Evolutionary conservation across 768 basidiomycete genomes (phyloP).

Genomic region (Tylopilus felleus): DNA sequence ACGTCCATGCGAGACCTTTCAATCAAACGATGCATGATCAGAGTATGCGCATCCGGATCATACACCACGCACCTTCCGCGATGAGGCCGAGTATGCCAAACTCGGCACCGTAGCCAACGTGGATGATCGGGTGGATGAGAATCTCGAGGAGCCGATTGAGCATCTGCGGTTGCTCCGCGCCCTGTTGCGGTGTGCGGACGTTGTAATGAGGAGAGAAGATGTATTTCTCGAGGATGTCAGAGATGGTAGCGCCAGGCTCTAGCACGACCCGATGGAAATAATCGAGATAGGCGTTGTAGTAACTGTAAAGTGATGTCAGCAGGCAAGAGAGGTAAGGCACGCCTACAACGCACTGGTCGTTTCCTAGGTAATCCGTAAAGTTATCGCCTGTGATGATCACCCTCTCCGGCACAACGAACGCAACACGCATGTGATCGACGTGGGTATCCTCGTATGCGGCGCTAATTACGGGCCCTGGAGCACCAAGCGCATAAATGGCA

Average conservation of each 20-base stretch:
- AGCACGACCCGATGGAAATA: conserved; percentile 32
- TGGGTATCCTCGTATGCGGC: conserved; percentile 42
- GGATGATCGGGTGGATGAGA: conserved; percentile 64
- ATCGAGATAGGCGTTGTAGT: conserved; percentile 33
- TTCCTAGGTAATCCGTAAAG: conserved; percentile 26
- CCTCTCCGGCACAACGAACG: conserved; percentile 27
- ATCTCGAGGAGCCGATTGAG: conserved; percentile 56
- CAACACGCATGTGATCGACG: conserved; percentile 35
- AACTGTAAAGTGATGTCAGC: conserved; percentile 10
- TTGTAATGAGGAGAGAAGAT: conserved; percentile 56
- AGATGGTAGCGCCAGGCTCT: conserved; percentile 27
- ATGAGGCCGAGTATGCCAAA: conserved; percentile 60
- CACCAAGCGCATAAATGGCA: conserved; percentile 62
- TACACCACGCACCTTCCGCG: conserved; percentile 49
- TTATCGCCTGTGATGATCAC: conserved; percentile 26
- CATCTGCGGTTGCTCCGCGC: conserved; percentile 49
- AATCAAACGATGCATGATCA: neutral
- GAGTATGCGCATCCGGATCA: neutral
- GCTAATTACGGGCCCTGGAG: conserved; percentile 36
- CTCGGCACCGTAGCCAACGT: conserved; percentile 60
- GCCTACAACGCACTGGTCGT: conserved; percentile 27
- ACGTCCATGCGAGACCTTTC: conserved; percentile 58
- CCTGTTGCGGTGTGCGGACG: conserved; percentile 27
- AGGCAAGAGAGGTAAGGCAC: neutral
- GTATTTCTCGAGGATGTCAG: conserved; percentile 53